Evolutionary conservation across 768 basidiomycete species (phyloP), one percentile per base, ranked within the genome.

Genomic region (Xerocomellus dryophilus): DNA sequence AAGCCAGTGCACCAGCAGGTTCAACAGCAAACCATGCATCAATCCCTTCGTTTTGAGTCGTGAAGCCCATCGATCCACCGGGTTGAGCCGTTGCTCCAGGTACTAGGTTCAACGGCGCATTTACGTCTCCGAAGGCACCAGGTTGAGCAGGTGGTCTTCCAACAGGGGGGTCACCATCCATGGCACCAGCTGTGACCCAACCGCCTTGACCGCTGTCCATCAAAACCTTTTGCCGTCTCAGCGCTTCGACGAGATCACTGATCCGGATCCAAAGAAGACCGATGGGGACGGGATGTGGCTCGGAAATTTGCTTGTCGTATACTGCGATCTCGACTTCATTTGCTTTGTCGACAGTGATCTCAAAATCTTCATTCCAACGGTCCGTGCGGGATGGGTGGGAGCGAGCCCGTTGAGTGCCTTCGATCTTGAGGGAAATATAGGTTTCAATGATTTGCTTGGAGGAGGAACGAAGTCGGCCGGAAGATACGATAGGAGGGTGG

Each of bases 11-110:
- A 44, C 97, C 97, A n/a, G 90, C 94, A 43, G 97, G 96, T 68
- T 98, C 96, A 17, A 98, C 92, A 5, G 92, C 84, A 67, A 98
- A 98, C 95, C 95, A 98, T 0, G 90, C 93, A 59, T 97, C 93
- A 40, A 98, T 86, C 10, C 94, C 96, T 61, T 98, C 95, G 31
- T 58, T 71, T 40, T 70, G 71, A 46, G 44, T 63, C 0, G 57
- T n/a, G 23, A 53, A 38, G 18, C 59, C 50, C 32, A 49, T 32
- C 31, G 74, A 59, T 25, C 70, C 71, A 34, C 71, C 64, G 4
- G 71, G 65, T 31, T 67, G 68, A 15, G 55, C 52, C 42, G 32
- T 54, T 10, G 64, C 60, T 39, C 70, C 69, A 29, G 74, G 69
- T 15, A 64, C 71, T 43, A 75, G 62, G 41, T 64, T 66, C 36